These are phyloP conservation scores for Globisporangium yorkense DNA, from an alignment of 352 stramenopile genomes.

Conservation along the genomic window DNA sequence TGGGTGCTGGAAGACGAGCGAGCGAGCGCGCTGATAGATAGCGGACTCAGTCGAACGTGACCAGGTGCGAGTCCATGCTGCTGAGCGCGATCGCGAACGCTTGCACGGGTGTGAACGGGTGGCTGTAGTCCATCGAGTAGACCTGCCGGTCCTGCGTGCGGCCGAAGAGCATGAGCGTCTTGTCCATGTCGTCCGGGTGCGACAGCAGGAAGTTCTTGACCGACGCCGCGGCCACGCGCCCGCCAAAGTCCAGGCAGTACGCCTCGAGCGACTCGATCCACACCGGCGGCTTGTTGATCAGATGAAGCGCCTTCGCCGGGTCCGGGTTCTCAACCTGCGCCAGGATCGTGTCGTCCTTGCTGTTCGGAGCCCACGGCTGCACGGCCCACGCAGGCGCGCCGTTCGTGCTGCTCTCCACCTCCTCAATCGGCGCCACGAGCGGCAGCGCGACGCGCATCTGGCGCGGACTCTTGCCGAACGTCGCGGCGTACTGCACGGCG, in stretches of 20 bases:
- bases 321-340: constrained; percentile 70
- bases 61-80: constrained; percentile 84
- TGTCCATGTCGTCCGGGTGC: constrained; percentile 81
- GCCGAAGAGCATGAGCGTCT: constrained; percentile 84
- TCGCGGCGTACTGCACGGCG: constrained; percentile 81
- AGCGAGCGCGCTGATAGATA: not conserved
- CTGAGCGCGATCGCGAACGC: constrained; percentile 85
- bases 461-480: constrained; percentile 79
- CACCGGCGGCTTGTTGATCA: constrained; percentile 85
- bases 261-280: constrained; percentile 86
- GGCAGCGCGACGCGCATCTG: constrained; percentile 81
- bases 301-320: constrained; percentile 44
- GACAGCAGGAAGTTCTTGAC: constrained; percentile 89
- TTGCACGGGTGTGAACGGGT: constrained; percentile 81
- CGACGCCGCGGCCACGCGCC: constrained; percentile 34
- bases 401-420: constrained; percentile 35
- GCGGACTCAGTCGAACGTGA: constrained; percentile 69
- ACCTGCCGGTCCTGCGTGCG: constrained; percentile 82
- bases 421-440: constrained; percentile 34
- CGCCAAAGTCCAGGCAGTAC: constrained; percentile 42
- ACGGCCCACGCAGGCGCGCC: constrained; percentile 47
- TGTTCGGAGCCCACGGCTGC: constrained; percentile 42
- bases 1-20: too few species aligned
- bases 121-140: constrained; percentile 86
- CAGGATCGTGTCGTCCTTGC: constrained; percentile 78